Base-by-base conservation (phyloP, 106 monocot species). In the Allium fistulosum region DNA sequence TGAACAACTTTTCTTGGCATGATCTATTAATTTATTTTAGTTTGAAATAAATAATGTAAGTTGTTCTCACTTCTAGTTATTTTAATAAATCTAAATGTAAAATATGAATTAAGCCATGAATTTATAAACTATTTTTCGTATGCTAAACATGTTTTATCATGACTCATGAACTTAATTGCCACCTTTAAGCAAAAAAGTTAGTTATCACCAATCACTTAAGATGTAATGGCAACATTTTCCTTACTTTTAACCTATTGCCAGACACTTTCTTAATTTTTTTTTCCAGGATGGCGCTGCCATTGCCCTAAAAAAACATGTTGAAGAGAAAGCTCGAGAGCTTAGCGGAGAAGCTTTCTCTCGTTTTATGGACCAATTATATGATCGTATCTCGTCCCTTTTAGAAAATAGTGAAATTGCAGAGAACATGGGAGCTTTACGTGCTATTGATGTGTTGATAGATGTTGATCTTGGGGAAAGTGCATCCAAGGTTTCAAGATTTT, bases 291-390 rank as follows among this genome's bases (percentile, higher is more conserved):
- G 77, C 47, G 56, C 80, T 48, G 56, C 74, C 26, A 63, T 78
- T 62, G 73, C 87, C 52, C 70, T 94, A 8, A 82, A 70, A 60
- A 84, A 83, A 60, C 84, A 83, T 74, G 83, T 90, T 12, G 87
- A 94, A 67, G 90, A 90, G 60, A 87, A 90, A 72, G 80, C 94
- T 66, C 94, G 82, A 46, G 90, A 94, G 76, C 82, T 87, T 53
- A 80, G 74, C 58, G 84, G 84, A 7, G 94, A 94, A 76, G 90
- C 90, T 26, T 90, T 94, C 56, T 79, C 80, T n/a, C 90, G 90
- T 37, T 88, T 91, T 57, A 99, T 99, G 99, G 99, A 99, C 68
- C 99, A 99, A 75, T 60, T 99, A 8, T 93, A 93, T 73, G 99
- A 94, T 14, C 92, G 89, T 8, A 87, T 99, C 16, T 75, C 79